Base-by-base conservation (phyloP, 768 basidiomycete species). In the Leccinum variicolor region DNA sequence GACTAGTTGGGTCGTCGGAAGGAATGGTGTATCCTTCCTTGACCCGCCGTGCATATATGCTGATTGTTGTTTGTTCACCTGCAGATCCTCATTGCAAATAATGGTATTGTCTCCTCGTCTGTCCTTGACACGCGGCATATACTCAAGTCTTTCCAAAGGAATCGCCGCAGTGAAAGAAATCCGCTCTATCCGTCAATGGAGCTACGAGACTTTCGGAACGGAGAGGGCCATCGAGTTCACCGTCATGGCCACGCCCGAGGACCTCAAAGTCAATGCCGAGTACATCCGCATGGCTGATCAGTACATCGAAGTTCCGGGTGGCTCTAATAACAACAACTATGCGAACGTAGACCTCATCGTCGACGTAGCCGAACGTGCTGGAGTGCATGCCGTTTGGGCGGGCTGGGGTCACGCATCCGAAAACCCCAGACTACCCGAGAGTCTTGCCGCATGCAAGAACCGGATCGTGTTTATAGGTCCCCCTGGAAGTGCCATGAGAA, bases 381-480 rank as follows among this genome's bases (percentile, higher is more conserved):
- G 94, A 31, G 97, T 98, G 1, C 97, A 99, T 69, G 97, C 97
- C 46, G 97, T 99, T 25, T 99, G 97, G 97, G 97, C 97, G 34
- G 97, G 97, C 56, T 99, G 97, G 97, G 97, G 97, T 51, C 97
- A 99, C 74, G 97, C 97, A 26, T 98, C 97, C 3, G 97, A 99
- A 74, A 99, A 99, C 74, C 97, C 97, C 1, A 87, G 94, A 54
- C 77, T 99, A 21, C 97, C 97, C 1, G 97, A 99, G 73, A 90
- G 89, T 58, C 84, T 99, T 43, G 85, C 90, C 31, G 88, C 93
- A 4, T 92, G 87, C 74, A 92, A 92, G 74, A 83, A 94, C 78
- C 96, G 94, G 76, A 95, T 99, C 70, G 90, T 99, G 58, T 99
- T 99, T 79, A 99, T 99, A 69, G 97, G 97, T 60, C 97, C 97